These are phyloP conservation scores for Coelastrella sp. DNA, from an alignment of 139 green algal genomes.

Conservation along the genomic window DNA sequence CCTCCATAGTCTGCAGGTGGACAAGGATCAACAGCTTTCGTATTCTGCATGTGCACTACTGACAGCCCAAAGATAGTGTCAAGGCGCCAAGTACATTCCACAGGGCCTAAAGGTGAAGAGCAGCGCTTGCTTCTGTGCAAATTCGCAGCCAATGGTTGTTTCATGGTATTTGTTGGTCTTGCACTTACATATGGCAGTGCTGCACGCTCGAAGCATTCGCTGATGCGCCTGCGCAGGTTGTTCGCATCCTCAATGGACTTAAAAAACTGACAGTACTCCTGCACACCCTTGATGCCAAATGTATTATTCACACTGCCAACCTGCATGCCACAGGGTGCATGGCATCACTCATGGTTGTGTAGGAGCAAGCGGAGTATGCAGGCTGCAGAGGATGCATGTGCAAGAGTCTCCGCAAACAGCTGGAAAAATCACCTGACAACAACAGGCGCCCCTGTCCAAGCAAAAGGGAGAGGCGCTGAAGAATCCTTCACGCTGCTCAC, in stretches of 20 bases:
- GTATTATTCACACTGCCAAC: conserved; percentile 91
- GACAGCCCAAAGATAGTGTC: too few relatives aligned
- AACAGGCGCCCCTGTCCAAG: too few relatives aligned
- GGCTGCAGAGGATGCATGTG: too few relatives aligned
- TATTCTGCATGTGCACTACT: not conserved
- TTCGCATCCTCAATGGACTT: conserved; percentile 89
- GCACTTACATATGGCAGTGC: conserved; percentile 71
- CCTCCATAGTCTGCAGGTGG: conserved; percentile 21
- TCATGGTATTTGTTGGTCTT: not conserved
- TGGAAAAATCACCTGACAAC: too few relatives aligned
- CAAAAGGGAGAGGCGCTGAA: too few relatives aligned
- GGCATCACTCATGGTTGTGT: not conserved
- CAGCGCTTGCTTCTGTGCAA: too few relatives aligned
- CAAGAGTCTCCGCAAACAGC: too few relatives aligned
- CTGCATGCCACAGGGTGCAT: conserved; percentile 3
- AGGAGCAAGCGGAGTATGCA: too few relatives aligned
- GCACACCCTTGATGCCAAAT: conserved; percentile 88
- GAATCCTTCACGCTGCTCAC: too few relatives aligned
- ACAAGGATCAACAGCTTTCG: not conserved
- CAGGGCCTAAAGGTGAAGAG: not conserved
- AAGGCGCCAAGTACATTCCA: too few relatives aligned
- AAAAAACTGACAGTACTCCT: conserved; percentile 90
- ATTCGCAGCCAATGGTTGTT: not conserved
- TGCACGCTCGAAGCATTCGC: conserved; percentile 92
- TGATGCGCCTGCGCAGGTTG: conserved; percentile 76